Evolutionary conservation across 345 rosid genomes (phyloP), one percentile per base, ranked within the genome.

Genomic region (Eucalyptus regnans): DNA sequence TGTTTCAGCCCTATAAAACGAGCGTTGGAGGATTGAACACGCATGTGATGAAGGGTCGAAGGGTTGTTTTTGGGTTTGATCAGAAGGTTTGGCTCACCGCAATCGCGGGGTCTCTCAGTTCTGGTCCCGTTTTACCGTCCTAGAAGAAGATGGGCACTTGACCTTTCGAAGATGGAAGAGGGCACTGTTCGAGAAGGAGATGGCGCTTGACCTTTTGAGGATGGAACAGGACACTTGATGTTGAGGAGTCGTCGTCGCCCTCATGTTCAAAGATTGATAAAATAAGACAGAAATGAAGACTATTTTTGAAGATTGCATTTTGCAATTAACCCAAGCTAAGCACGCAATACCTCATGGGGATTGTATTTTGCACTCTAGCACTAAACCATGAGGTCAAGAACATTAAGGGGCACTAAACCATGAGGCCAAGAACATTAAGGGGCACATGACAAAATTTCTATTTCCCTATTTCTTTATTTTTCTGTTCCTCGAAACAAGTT

Each of bases 401-500:
- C 13, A 48, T 11, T 33, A 33, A 33, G 33, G 33, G 33, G 33
- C 33, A 33, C 33, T 33, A 33, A 33, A 33, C 33, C 33, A 33
- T 33, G 33, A 33, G 33, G 33, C 33, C 33, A 33, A 33, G 33
- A 33, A 33, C 33, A 33, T 33, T 33, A 33, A 48, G 4, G 50
- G 3, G 50, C 50, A 2, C 13, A 48, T 4, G 5, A 48, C 13
- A 48, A 48, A 48, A 48, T 48, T 48, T 48, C 1, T 48, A 48
- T 49, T 49, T 49, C 50, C 5, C 50, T 49, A 49, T 12, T 12
- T 49, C 50, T 12, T 49, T 49, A 49, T 12, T 49, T 49, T 49
- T 12, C 1, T 49, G 2, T 12, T 49, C 5, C 50, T 49, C 5
- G 5, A 48, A 49, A 49, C 4, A 49, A 0, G 1, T 49, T 49